These are phyloP conservation scores for Yamadazyma laniorum DNA, from an alignment of 805 yeast species.

Conservation along the genomic window DNA sequence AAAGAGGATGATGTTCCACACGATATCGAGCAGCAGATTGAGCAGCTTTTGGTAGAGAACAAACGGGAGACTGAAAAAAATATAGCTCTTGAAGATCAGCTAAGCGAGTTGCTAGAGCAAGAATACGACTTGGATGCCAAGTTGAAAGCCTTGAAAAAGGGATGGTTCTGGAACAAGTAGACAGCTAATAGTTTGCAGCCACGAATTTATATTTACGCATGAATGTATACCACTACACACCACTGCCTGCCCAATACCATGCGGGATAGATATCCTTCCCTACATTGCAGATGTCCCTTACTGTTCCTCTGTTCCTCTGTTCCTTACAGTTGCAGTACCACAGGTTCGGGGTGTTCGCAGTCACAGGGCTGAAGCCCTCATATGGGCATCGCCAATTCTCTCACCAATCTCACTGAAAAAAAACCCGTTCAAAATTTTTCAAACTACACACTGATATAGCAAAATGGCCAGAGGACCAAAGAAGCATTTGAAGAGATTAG, in stretches of 20 bases:
- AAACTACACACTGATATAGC: conserved; percentile 1
- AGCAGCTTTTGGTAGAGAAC: conserved; percentile 32
- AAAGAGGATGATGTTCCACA: conserved; percentile 28
- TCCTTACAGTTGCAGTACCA: no score
- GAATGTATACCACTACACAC: no score
- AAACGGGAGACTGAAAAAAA: conserved; percentile 39
- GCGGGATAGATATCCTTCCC: no score
- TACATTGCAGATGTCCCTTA: no score
- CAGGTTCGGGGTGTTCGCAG: background rate
- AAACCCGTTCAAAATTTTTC: conserved; percentile 6
- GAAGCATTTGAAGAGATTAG: conserved; percentile 99
- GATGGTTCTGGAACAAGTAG: conserved; percentile 15
- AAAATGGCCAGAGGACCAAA: conserved; percentile 65
- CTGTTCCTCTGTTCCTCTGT: no score
- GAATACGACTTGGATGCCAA: conserved; percentile 11
- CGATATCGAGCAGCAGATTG: conserved; percentile 36
- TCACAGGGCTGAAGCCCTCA: conserved; percentile 8
- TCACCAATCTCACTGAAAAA: background rate
- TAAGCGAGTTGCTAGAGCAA: conserved; percentile 14
- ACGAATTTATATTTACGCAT: no score
- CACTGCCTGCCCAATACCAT: no score
- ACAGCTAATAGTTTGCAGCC: background rate
- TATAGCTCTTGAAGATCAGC: conserved; percentile 39
- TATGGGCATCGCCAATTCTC: background rate
- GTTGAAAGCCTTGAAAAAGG: conserved; percentile 12